Percentiles rank a stretch among this genome's conserved stretches.
phyloP scores from a whole-genome alignment of 352 stramenopile genomes.

The Aphanomyces euteiches region DNA sequence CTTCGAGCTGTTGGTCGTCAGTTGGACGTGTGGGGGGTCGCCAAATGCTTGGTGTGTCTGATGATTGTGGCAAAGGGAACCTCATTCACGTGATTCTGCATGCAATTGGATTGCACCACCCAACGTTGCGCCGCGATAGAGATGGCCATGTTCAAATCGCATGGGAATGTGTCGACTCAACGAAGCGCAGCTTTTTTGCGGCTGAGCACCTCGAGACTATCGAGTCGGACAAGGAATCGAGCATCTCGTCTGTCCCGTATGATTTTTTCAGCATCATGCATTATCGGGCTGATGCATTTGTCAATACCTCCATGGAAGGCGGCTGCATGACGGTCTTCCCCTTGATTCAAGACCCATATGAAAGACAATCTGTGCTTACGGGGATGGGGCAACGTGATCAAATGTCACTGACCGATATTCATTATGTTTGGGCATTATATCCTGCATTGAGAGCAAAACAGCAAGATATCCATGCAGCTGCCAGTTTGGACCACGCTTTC shows the following conservation, averaged over 20 bases:
- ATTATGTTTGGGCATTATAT: slow-evolving; percentile 71
- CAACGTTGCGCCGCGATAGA: slow-evolving; percentile 62
- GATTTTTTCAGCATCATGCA: slow-evolving; percentile 87
- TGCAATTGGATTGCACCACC: slow-evolving; percentile 62
- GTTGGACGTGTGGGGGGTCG: slow-evolving; percentile 66
- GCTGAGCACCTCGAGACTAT: slow-evolving; percentile 45
- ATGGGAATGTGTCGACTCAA: slow-evolving; percentile 70
- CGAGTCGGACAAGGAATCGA: background rate
- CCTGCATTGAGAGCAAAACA: slow-evolving; percentile 47
- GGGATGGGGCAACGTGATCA: slow-evolving; percentile 73
- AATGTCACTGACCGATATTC: slow-evolving; percentile 65
- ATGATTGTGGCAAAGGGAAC: slow-evolving; percentile 67
- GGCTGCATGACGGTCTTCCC: slow-evolving; percentile 74
- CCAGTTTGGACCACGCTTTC: background rate
- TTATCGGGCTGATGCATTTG: slow-evolving; percentile 63
- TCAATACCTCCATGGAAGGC: slow-evolving; percentile 35
- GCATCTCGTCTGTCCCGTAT: slow-evolving; percentile 45
- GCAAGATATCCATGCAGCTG: background rate
- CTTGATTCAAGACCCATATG: slow-evolving; percentile 45
- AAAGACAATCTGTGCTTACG: slow-evolving; percentile 53
- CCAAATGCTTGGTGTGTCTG: slow-evolving; percentile 62
- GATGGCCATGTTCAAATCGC: slow-evolving; percentile 72
- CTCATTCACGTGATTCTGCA: slow-evolving; percentile 78
- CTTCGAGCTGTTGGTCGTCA: slow-evolving; percentile 73
- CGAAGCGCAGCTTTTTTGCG: slow-evolving; percentile 64